Evolutionary conservation across 352 stramenopile genomes (phyloP), one percentile per base, ranked within the genome.

Genomic region (Blastocystis sp.): DNA sequence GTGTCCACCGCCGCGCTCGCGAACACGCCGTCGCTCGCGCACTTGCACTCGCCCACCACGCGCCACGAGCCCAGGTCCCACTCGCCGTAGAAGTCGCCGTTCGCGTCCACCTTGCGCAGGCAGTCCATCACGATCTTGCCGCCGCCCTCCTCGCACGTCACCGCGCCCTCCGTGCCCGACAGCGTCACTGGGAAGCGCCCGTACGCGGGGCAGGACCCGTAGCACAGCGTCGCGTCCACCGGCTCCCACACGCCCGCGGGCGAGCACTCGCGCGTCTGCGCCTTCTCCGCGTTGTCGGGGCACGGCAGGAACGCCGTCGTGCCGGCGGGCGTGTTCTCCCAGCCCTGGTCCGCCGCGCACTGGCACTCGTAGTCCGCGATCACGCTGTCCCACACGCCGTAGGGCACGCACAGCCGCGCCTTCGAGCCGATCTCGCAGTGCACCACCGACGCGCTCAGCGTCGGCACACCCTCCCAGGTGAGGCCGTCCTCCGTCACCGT

Each of bases 81-180:
- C 19, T 77, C 66, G 21, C 66, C 66, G 34, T 77, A 77, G 66
- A 60, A 77, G 38, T 77, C 66, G 43, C 66, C 66, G 52, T 77
- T 77, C 19, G 66, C 66, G 52, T 77, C 66, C 66, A 77, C 28
- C 66, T 77, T 77, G 3, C 66, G 24, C 66, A 77, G 9, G 60
- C 66, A 77, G 40, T 77, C 40, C 66, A 77, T 77, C 66, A 77
- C 3, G 9, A 77, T 60, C 14, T 19, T 34, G 60, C 66, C 66
- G 52, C 66, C 66, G 43, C 66, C 66, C 11, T 77, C 28, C 52
- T 77, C 66, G 52, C 66, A 77, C 28, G 28, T 34, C 28, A 34
- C 28, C 28, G 28, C 28, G 28, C 28, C 28, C 28, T 34, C 28
- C 28, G 6, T 54, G 7, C 66, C 66, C 7, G n/a, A 57, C 21